These are phyloP conservation scores for Lepidium sativum DNA, from an alignment of 345 rosid species.

Conservation along the genomic window DNA sequence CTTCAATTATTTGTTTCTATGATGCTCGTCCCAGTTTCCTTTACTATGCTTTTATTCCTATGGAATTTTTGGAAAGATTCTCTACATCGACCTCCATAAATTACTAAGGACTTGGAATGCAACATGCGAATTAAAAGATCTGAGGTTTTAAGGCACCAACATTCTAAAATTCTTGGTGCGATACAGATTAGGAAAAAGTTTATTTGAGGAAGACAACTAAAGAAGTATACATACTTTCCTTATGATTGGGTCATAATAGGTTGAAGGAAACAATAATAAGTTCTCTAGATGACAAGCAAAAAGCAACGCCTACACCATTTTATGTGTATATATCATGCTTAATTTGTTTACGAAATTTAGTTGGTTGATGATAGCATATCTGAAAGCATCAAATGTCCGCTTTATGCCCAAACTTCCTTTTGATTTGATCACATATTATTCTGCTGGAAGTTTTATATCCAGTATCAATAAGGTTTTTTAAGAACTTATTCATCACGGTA, in stretches of 20 bases:
- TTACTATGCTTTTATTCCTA: too few species aligned
- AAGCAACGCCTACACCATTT: neutral
- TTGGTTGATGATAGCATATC: neutral
- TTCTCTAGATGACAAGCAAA: neutral
- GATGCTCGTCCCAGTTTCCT: neutral
- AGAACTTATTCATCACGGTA: neutral
- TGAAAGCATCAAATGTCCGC: too few species aligned
- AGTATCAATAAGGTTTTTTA: neutral
- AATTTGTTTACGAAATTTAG: neutral
- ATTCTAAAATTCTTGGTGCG: too few species aligned
- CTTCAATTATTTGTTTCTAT: conserved; percentile 6
- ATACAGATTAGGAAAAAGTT: too few species aligned
- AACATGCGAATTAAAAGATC: too few species aligned
- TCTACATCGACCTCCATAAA: too few species aligned
- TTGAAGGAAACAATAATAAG: neutral
- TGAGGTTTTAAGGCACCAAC: too few species aligned
- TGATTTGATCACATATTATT: neutral
- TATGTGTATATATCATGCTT: neutral
- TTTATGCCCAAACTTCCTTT: neutral
- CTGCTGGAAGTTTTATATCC: neutral
- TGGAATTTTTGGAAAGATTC: too few species aligned
- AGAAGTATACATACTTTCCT: neutral
- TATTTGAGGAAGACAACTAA: neutral
- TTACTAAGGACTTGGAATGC: too few species aligned
- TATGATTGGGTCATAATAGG: neutral